A percentile compares a stretch with the other conserved stretches of the same genome.
phyloP scores from a whole-genome alignment of 768 basidiomycete genomes.

The Multifurca ochricompacta region DNA sequence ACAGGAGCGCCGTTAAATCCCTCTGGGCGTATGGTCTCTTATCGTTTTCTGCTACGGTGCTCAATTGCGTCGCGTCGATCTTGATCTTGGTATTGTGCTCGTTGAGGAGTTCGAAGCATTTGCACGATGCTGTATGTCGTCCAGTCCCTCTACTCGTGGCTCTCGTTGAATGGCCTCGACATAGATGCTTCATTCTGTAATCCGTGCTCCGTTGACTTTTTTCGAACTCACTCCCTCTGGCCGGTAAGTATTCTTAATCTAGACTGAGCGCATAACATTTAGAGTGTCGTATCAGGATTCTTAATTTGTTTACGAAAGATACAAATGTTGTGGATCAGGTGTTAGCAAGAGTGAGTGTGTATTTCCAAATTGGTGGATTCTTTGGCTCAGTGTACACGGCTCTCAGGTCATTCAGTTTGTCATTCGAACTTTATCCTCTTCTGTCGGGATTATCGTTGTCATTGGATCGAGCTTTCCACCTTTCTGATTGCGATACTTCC shows the following conservation, averaged over 20 bases:
- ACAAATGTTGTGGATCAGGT: slow-evolving; percentile 81
- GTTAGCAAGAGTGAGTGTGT: slow-evolving; percentile 47
- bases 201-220: slow-evolving; percentile 79
- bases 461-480: slow-evolving; percentile 78
- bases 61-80: slow-evolving; percentile 49
- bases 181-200: slow-evolving; percentile 72
- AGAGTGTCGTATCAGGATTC: slow-evolving; percentile 41
- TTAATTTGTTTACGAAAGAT: slow-evolving; percentile 90
- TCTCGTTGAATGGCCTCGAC: slow-evolving; percentile 3
- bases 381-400: background rate
- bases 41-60: slow-evolving; percentile 47
- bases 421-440: slow-evolving; percentile 53
- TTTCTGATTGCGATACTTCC: slow-evolving; percentile 73
- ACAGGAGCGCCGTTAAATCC: slow-evolving; percentile 49
- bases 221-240: slow-evolving; percentile 88
- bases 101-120: slow-evolving; percentile 58
- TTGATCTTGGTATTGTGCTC: slow-evolving; percentile 74
- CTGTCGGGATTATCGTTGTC: slow-evolving; percentile 57
- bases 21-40: slow-evolving; percentile 61
- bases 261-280: background rate
- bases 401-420: slow-evolving; percentile 54
- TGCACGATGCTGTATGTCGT: slow-evolving; percentile 65
- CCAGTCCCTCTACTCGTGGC: background rate
- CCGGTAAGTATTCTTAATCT: slow-evolving; percentile 37
- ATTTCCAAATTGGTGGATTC: background rate